A percentile compares a stretch with the other conserved stretches of the same genome.
Conservation (phyloP, 441 rosid genomes). For the Corymbia calophylla region DNA sequence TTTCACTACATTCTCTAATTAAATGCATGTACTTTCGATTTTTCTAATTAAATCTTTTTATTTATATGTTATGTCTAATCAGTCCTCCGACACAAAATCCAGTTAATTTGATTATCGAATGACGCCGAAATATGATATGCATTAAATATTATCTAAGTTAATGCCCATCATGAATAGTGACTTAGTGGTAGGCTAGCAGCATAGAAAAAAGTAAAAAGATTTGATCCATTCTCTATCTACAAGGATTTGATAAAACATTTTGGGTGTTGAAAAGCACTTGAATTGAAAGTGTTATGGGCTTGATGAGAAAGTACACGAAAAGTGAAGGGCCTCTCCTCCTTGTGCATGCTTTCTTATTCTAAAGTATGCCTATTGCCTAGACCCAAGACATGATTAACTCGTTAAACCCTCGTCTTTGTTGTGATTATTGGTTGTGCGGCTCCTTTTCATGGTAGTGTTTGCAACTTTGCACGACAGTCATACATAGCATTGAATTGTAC, state of each 20-base stretch:
- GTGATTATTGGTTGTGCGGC: neutral
- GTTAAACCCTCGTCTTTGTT: accelerated
- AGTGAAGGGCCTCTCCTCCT: neutral
- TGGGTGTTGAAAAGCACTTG: accelerated
- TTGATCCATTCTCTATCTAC: neutral
- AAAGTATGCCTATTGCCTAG: accelerated
- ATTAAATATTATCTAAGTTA: neutral
- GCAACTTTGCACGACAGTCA: neutral
- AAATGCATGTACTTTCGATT: accelerated
- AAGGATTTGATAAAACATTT: neutral
- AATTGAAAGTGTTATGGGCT: neutral
- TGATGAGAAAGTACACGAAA: neutral
- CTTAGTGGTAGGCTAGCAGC: accelerated
- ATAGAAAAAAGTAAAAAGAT: accelerated
- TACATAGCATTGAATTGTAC: accelerated
- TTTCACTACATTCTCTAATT: neutral
- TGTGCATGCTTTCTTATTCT: neutral
- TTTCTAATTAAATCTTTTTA: accelerated
- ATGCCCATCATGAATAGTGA: neutral
- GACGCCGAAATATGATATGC: accelerated
- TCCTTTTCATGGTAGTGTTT: neutral
- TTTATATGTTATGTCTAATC: accelerated
- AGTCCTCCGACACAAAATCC: accelerated
- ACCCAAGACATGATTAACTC: accelerated
- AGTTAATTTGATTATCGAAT: accelerated